Evolutionary conservation across 1,139 yeast genomes (phyloP).

Genomic region (Candida sanyaensis): DNA sequence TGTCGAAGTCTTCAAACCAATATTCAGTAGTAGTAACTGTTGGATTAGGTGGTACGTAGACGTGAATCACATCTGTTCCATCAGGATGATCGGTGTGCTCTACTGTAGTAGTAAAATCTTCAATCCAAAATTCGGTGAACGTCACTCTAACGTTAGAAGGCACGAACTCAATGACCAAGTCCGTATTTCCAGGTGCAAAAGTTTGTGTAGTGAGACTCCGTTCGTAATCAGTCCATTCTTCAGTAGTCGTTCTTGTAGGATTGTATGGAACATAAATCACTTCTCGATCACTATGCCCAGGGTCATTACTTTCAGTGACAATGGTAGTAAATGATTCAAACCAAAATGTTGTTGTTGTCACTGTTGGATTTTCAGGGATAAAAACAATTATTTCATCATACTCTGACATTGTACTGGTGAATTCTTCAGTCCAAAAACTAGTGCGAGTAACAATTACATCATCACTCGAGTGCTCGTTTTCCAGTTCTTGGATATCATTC

Average conservation of each 20-base stretch:
- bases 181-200: conserved; percentile 11
- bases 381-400: conserved; percentile 17
- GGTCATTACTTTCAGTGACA: conserved; percentile 10
- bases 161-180: conserved; percentile 15
- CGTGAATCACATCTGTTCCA: conserved; percentile 17
- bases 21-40: conserved; percentile 3
- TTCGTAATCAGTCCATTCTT: conserved; percentile 5
- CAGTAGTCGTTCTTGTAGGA: conserved; percentile 15
- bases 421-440: conserved; percentile 4
- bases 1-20: conserved; percentile 7
- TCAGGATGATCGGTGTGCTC: conserved; percentile 9
- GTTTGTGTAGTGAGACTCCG: conserved; percentile 12
- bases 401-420: conserved; percentile 11
- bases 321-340: not conserved
- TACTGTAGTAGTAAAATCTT: conserved; percentile 13
- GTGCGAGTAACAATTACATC: conserved; percentile 13
- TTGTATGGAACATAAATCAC: conserved; percentile 19
- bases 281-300: conserved; percentile 18
- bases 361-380: conserved; percentile 14
- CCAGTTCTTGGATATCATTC: not conserved
- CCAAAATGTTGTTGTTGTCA: conserved; percentile 10
- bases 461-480: not conserved
- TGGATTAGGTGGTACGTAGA: conserved; percentile 13
- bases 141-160: conserved; percentile 15
- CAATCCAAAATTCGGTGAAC: conserved; percentile 3